A percentile compares a stretch with the other conserved stretches of the same genome.
These are phyloP conservation scores for Backusella parvicylindrica DNA, from an alignment of 192 early-diverging fungal species.

Conservation along the genomic window DNA sequence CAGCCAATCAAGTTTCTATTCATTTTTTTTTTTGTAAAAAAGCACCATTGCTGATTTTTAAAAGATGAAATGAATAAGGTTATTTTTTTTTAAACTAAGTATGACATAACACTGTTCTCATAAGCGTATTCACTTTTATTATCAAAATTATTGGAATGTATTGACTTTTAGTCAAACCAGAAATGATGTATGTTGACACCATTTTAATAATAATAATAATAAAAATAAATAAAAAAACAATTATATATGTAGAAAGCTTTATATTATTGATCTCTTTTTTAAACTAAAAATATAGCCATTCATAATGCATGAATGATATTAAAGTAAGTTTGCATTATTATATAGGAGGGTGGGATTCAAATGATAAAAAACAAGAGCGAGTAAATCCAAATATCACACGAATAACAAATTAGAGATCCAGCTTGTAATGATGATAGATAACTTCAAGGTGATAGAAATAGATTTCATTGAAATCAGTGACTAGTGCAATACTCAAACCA, in stretches of 20 bases:
- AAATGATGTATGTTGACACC: too few species aligned
- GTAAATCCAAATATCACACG: slow-evolving; percentile 24
- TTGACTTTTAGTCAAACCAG: background rate
- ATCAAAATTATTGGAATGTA: background rate
- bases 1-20: background rate
- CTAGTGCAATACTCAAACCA: slow-evolving; percentile 57
- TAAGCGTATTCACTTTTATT: background rate
- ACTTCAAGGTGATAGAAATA: slow-evolving; percentile 70
- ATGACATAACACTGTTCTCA: background rate
- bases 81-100: background rate
- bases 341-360: background rate
- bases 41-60: background rate
- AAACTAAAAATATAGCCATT: background rate
- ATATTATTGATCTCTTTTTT: background rate
- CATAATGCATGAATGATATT: background rate
- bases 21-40: background rate
- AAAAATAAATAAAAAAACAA: background rate
- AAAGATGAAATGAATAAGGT: background rate
- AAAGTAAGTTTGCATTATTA: too few species aligned
- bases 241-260: background rate
- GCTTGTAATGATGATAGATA: slow-evolving; percentile 57
- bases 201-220: too few species aligned
- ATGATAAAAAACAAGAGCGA: background rate
- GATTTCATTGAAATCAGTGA: slow-evolving; percentile 73
- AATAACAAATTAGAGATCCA: slow-evolving; percentile 32